Percentiles rank a stretch among this genome's conserved stretches.
Conservation (phyloP, 1,139 yeast genomes). For the Geotrichum reessii region DNA sequence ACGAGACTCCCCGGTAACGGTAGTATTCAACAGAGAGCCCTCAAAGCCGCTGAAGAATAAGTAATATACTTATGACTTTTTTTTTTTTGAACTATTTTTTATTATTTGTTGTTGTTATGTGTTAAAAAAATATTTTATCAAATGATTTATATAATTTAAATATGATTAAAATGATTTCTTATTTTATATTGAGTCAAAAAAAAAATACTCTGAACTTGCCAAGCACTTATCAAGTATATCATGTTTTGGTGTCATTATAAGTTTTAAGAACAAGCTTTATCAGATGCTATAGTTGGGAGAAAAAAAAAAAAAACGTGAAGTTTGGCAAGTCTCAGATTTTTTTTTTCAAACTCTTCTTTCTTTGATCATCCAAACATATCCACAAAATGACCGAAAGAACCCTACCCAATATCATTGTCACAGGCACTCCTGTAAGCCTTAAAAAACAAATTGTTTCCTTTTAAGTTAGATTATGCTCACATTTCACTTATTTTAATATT, state of each 20-base stretch:
- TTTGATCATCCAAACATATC: neutral
- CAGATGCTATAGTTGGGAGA: neutral
- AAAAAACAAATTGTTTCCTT: neutral
- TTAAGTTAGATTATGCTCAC: neutral
- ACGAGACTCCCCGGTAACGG: slow-evolving; percentile 92
- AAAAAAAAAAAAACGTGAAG: neutral
- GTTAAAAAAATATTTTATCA: neutral
- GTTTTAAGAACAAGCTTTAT: neutral
- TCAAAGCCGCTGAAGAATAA: slow-evolving; percentile 34
- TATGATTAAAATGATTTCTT: neutral
- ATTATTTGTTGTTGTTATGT: neutral
- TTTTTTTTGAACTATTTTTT: too few relatives aligned
- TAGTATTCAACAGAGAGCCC: slow-evolving; percentile 79
- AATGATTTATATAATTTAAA: too few relatives aligned
- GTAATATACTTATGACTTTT: neutral
- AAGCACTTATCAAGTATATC: too few relatives aligned
- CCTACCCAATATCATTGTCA: slow-evolving; percentile 77
- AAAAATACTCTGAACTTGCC: too few relatives aligned
- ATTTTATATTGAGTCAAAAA: neutral
- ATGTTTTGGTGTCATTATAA: neutral
- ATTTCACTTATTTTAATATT: neutral
- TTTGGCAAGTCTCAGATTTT: neutral
- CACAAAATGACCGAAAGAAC: slow-evolving; percentile 17
- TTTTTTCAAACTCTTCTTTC: neutral
- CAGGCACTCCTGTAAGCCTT: slow-evolving; percentile 81